Evolutionary conservation across 2,329 filamentous ascomycete species (phyloP).

Genomic region (Esteya vermicola): DNA sequence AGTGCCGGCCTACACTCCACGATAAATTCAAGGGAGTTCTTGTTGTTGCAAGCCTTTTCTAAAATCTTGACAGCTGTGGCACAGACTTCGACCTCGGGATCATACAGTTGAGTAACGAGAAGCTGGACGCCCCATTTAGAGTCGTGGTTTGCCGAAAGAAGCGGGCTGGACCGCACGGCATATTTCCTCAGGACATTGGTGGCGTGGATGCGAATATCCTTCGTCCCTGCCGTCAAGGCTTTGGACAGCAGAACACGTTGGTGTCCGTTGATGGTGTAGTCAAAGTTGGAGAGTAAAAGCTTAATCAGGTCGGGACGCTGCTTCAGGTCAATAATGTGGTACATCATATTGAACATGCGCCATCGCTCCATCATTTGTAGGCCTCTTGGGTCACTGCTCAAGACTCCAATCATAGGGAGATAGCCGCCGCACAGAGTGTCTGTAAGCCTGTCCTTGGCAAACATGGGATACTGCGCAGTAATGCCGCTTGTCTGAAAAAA

Average conservation of each 20-base stretch:
- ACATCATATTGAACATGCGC: conserved; percentile 99
- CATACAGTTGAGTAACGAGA: conserved; percentile 95
- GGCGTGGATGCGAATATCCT: conserved; percentile 80
- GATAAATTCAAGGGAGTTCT: conserved; percentile 82
- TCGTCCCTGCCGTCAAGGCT: conserved; percentile 79
- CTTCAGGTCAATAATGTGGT: conserved; percentile 87
- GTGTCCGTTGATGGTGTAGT: conserved; percentile 80
- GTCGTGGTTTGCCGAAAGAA: conserved; percentile 30
- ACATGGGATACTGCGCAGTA: conserved; percentile 76
- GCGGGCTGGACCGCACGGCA: conserved; percentile 36
- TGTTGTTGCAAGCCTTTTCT: conserved; percentile 92
- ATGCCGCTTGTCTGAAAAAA: conserved; percentile 46
- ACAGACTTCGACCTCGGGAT: conserved; percentile 92
- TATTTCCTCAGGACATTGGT: conserved; percentile 82
- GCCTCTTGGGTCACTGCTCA: conserved; percentile 72
- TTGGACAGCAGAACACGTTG: conserved; percentile 87
- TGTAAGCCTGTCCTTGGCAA: conserved; percentile 68
- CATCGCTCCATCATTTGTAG: conserved; percentile 85
- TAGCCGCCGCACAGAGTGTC: conserved; percentile 88
- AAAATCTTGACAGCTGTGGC: conserved; percentile 93
- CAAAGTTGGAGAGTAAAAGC: conserved; percentile 76
- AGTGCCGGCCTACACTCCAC: conserved; percentile 90
- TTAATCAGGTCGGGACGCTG: conserved; percentile 87
- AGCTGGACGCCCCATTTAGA: conserved; percentile 94
- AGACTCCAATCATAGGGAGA: conserved; percentile 77